Conservation (phyloP, 2,329 filamentous ascomycete species). For the Neofusicoccum kwambonambiense region DNA sequence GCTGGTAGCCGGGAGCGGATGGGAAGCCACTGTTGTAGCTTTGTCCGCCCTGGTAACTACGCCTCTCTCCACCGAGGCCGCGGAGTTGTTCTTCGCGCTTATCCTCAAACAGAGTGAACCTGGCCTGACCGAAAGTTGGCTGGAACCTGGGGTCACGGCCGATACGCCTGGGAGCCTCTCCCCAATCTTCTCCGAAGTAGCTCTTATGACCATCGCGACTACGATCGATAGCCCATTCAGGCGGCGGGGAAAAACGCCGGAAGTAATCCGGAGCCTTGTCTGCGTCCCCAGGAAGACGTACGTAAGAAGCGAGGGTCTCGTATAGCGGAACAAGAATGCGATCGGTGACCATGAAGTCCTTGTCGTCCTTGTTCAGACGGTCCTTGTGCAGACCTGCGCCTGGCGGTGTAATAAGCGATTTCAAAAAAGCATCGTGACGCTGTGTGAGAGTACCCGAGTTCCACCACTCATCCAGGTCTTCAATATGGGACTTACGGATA, state of each 20-base stretch:
- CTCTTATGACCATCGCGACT: slow-evolving; percentile 37
- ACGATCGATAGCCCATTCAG: slow-evolving; percentile 41
- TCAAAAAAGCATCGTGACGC: slow-evolving; percentile 6
- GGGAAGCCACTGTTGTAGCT: background rate
- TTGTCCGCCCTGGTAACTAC: background rate
- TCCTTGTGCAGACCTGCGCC: slow-evolving; percentile 21
- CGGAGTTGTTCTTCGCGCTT: background rate
- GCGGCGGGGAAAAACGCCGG: slow-evolving; percentile 38
- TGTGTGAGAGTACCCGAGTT: slow-evolving; percentile 24
- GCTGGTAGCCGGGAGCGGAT: background rate
- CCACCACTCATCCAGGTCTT: slow-evolving; percentile 45
- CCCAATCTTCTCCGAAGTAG: slow-evolving; percentile 36
- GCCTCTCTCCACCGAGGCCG: background rate
- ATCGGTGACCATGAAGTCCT: slow-evolving; percentile 26
- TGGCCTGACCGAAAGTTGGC: background rate
- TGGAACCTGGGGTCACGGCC: slow-evolving; percentile 17
- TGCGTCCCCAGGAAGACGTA: slow-evolving; percentile 9
- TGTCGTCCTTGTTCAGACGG: slow-evolving; percentile 19
- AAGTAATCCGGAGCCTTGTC: slow-evolving; percentile 37
- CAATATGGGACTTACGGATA: slow-evolving; percentile 29
- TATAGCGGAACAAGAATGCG: slow-evolving; percentile 42
- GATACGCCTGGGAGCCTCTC: slow-evolving; percentile 9
- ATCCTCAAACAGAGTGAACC: slow-evolving; percentile 4
- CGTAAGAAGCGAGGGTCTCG: slow-evolving; percentile 44
- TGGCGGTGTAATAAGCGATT: background rate